Evolutionary conservation across 306 rosid species (phyloP).

Genomic region (Lagenaria siceraria): DNA sequence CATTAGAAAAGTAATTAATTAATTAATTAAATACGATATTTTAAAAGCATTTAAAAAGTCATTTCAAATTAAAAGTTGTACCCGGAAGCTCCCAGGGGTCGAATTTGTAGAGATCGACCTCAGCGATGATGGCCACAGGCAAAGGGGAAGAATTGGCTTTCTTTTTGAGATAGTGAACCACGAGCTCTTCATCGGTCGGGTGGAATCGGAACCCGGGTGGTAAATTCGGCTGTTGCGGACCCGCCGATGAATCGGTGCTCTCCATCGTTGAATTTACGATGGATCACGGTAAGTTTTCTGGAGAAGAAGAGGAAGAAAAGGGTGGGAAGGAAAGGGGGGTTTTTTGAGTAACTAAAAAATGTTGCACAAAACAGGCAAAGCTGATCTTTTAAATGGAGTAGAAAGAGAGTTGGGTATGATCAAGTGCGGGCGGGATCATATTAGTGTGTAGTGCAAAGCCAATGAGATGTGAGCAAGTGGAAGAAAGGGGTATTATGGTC

Average conservation of each 20-base stretch:
- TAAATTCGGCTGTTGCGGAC: conserved; percentile 46
- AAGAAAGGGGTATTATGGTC: neutral
- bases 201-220: conserved; percentile 68
- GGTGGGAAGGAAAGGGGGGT: neutral
- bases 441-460: accelerated
- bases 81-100: conserved; percentile 80
- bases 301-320: neutral
- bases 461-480: neutral
- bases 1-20: no score
- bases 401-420: neutral
- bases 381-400: neutral
- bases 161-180: conserved; percentile 69
- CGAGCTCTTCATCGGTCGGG: conserved; percentile 67
- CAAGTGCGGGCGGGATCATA: neutral
- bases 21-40: no score
- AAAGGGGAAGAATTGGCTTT: conserved; percentile 37
- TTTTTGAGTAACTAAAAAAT: neutral
- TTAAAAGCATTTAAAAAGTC: no score
- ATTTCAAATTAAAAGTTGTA: neutral
- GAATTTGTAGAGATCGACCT: conserved; percentile 63
- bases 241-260: conserved; percentile 67
- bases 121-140: conserved; percentile 53
- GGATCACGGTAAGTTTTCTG: neutral
- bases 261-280: conserved; percentile 32
- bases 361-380: neutral